Evolutionary conservation across 2,329 filamentous ascomycete genomes (phyloP).

Genomic region (Microsporum ferrugineum): DNA sequence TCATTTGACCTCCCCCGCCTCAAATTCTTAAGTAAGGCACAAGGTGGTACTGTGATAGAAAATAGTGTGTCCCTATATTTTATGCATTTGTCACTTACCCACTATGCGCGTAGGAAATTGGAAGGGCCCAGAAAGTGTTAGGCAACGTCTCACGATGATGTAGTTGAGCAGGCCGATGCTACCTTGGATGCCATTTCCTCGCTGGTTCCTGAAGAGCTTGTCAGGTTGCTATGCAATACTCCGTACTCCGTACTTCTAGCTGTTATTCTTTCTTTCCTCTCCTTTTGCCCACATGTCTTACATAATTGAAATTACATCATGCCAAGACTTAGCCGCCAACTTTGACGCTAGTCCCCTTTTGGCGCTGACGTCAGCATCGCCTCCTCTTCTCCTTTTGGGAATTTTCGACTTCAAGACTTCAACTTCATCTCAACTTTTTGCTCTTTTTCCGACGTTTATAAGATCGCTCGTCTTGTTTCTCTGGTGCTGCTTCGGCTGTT

Average conservation of each 20-base stretch:
- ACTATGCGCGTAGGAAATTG: too few relatives aligned
- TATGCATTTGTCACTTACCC: too few relatives aligned
- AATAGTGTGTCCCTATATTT: too few relatives aligned
- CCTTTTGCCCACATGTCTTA: neutral
- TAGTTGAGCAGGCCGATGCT: too few relatives aligned
- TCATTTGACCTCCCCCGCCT: neutral
- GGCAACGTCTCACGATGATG: too few relatives aligned
- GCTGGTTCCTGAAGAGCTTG: too few relatives aligned
- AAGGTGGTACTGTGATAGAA: too few relatives aligned
- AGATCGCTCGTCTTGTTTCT: neutral
- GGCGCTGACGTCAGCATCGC: neutral
- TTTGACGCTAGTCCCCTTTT: neutral
- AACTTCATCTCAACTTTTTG: neutral
- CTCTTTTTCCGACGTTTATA: neutral
- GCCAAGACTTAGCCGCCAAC: neutral
- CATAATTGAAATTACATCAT: neutral
- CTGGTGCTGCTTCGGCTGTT: neutral
- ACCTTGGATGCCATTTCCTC: too few relatives aligned
- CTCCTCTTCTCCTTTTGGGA: neutral
- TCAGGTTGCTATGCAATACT: too few relatives aligned
- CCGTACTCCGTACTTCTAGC: too few relatives aligned
- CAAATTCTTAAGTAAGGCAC: neutral
- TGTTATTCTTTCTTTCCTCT: neutral
- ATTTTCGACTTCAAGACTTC: neutral
- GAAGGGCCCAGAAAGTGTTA: too few relatives aligned